Conservation (phyloP, 2,329 filamentous ascomycete genomes). For the Cephalotrichum gorgonifer region DNA sequence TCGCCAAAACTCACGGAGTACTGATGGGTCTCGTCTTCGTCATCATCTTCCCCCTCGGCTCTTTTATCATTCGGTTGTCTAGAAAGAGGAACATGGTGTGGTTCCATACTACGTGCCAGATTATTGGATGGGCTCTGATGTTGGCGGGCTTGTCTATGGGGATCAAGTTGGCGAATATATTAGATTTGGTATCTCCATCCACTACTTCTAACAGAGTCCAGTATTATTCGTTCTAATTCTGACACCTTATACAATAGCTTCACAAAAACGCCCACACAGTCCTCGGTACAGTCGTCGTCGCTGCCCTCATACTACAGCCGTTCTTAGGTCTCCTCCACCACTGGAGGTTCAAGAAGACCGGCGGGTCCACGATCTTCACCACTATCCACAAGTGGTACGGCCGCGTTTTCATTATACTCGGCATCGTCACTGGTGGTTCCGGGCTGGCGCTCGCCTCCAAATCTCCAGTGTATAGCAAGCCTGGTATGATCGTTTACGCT, state of each 20-base stretch:
- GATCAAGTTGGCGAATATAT: slow-evolving; percentile 31
- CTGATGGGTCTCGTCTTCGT: slow-evolving; percentile 52
- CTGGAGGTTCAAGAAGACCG: slow-evolving; percentile 34
- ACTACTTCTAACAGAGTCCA: too few relatives aligned
- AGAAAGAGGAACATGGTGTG: slow-evolving; percentile 33
- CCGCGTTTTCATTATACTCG: slow-evolving; percentile 44
- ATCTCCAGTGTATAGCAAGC: slow-evolving; percentile 7
- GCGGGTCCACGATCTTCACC: slow-evolving; percentile 38
- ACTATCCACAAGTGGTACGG: slow-evolving; percentile 54
- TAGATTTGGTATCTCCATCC: slow-evolving; percentile 30
- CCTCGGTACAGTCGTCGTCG: slow-evolving; percentile 44
- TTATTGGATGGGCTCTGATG: slow-evolving; percentile 42
- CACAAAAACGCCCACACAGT: slow-evolving; percentile 42
- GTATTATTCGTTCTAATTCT: background rate
- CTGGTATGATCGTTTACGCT: background rate
- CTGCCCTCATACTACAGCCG: slow-evolving; percentile 46
- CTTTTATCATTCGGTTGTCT: slow-evolving; percentile 48
- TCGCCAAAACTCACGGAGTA: slow-evolving; percentile 35
- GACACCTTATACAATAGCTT: slow-evolving; percentile 26
- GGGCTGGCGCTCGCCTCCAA: slow-evolving; percentile 41
- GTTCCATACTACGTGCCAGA: slow-evolving; percentile 45
- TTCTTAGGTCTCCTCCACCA: slow-evolving; percentile 49
- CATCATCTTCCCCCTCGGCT: slow-evolving; percentile 48
- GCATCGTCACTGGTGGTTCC: slow-evolving; percentile 53
- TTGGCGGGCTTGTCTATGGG: slow-evolving; percentile 51